phyloP scores from a whole-genome alignment of 2,329 filamentous ascomycete genomes.

The Calonectria naviculata region DNA sequence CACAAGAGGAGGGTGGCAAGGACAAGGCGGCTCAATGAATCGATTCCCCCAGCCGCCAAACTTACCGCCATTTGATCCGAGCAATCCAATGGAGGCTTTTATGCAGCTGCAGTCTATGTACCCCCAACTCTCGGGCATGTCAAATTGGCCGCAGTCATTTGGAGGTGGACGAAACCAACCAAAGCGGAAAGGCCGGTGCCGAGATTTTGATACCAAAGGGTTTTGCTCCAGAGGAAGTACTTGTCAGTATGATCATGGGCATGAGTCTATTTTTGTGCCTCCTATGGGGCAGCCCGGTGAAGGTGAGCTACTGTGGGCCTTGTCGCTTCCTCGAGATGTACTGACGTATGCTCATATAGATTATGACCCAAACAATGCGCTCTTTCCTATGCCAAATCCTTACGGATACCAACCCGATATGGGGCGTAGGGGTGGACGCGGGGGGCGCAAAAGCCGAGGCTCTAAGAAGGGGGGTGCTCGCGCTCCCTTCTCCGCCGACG shows the following conservation, averaged over 20 bases:
- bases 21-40: conserved; percentile 22
- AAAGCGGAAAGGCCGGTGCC: conserved; percentile 65
- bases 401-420: conserved; percentile 37
- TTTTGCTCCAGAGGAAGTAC: conserved; percentile 75
- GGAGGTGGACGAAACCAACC: conserved; percentile 38
- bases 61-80: conserved; percentile 65
- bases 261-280: conserved; percentile 58
- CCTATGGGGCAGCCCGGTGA: conserved; percentile 29
- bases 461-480: conserved; percentile 51
- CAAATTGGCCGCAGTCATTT: conserved; percentile 49
- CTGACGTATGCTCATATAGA: conserved; percentile 38
- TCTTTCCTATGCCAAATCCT: conserved; percentile 34
- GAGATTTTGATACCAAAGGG: conserved; percentile 79
- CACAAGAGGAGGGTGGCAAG: conserved; percentile 29
- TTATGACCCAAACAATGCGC: conserved; percentile 47
- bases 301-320: conserved; percentile 33
- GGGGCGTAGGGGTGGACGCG: conserved; percentile 43
- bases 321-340: neutral
- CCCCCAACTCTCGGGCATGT: conserved; percentile 53
- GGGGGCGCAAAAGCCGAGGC: conserved; percentile 48
- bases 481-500: conserved; percentile 72
- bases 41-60: conserved; percentile 29
- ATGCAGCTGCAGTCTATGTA: conserved; percentile 70
- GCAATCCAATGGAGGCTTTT: conserved; percentile 70
- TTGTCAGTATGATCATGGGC: conserved; percentile 77